These are phyloP conservation scores for Corrigiola litoralis DNA, from an alignment of 179 eudicot genomes.

Conservation along the genomic window DNA sequence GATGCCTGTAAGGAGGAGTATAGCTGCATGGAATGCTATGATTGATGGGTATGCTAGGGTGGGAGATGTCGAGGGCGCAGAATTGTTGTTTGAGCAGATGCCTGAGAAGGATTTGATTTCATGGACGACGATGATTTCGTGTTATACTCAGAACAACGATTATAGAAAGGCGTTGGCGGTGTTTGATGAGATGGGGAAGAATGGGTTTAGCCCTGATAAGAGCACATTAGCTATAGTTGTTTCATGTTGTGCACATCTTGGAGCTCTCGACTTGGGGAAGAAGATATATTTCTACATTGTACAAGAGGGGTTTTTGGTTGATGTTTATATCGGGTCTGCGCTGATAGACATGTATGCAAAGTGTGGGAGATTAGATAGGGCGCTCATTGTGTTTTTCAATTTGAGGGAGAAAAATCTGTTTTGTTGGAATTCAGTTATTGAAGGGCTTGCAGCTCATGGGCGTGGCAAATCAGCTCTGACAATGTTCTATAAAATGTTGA, in stretches of 20 bases:
- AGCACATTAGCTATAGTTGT: slow-evolving; percentile 55
- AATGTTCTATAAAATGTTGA: slow-evolving; percentile 52
- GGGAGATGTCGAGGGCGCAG: slow-evolving; percentile 46
- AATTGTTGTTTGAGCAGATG: slow-evolving; percentile 41
- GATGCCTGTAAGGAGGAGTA: slow-evolving; percentile 53
- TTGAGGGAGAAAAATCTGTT: slow-evolving; percentile 54
- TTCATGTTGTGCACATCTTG: slow-evolving; percentile 75
- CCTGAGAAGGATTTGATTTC: slow-evolving; percentile 49
- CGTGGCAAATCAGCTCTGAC: slow-evolving; percentile 46
- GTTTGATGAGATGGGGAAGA: slow-evolving; percentile 49
- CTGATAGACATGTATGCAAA: slow-evolving; percentile 83
- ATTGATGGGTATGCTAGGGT: slow-evolving; percentile 53
- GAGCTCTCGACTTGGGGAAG: slow-evolving; percentile 59
- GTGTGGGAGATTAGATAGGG: slow-evolving; percentile 58
- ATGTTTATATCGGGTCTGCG: slow-evolving; percentile 64
- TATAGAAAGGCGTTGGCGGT: slow-evolving; percentile 46
- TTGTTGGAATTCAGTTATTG: slow-evolving; percentile 72
- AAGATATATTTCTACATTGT: slow-evolving; percentile 38
- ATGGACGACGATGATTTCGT: slow-evolving; percentile 75
- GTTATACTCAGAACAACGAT: slow-evolving; percentile 44
- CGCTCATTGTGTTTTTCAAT: slow-evolving; percentile 57
- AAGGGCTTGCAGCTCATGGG: slow-evolving; percentile 72
- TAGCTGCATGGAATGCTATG: slow-evolving; percentile 59
- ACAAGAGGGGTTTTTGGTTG: slow-evolving; percentile 33
- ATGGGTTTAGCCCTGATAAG: slow-evolving; percentile 52